Percentiles rank a stretch among this genome's conserved stretches.
Evolutionary conservation across 2,329 filamentous ascomycete genomes (phyloP).

Genomic region (Fusarium abutilonis): DNA sequence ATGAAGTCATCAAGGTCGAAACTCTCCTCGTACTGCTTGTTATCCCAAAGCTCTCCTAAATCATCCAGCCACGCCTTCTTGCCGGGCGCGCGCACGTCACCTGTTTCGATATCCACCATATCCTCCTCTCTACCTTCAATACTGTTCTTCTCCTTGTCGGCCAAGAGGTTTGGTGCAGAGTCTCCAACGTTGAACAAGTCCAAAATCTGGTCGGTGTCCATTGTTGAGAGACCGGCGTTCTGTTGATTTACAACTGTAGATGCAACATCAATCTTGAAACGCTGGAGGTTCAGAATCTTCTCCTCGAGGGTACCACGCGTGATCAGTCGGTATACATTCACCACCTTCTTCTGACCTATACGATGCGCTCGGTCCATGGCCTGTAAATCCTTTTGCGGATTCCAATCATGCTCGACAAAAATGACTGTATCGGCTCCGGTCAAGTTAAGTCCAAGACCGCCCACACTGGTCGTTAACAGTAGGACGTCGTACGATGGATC

Average conservation of each 20-base stretch:
- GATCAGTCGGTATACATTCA: conserved; percentile 97
- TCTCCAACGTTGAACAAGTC: conserved; percentile 95
- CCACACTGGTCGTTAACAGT: conserved; percentile 92
- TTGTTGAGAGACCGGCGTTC: conserved; percentile 90
- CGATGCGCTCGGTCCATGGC: conserved; percentile 99
- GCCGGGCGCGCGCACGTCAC: conserved; percentile 93
- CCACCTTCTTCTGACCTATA: conserved; percentile 99
- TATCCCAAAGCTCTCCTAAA: conserved; percentile 95
- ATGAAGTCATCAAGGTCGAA: conserved; percentile 96
- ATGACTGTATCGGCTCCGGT: conserved; percentile 99
- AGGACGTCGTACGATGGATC: conserved; percentile 96
- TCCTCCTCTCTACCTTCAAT: conserved; percentile 77
- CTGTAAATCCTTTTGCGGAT: conserved; percentile 97
- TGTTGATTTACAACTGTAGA: conserved; percentile 99
- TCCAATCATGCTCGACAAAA: conserved; percentile 99
- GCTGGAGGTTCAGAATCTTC: conserved; percentile 97
- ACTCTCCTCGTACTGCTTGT: conserved; percentile 97
- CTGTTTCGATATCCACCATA: conserved; percentile 91
- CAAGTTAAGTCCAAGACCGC: conserved; percentile 91
- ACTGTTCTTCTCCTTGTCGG: conserved; percentile 67
- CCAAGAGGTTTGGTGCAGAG: conserved; percentile 72
- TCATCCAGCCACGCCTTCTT: conserved; percentile 98
- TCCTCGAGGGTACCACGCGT: conserved; percentile 96
- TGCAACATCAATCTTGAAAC: conserved; percentile 99
- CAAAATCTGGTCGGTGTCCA: conserved; percentile 98